Base-by-base conservation (phyloP, 495 filamentous ascomycete species). In the Jackrogersella multiformis region DNA sequence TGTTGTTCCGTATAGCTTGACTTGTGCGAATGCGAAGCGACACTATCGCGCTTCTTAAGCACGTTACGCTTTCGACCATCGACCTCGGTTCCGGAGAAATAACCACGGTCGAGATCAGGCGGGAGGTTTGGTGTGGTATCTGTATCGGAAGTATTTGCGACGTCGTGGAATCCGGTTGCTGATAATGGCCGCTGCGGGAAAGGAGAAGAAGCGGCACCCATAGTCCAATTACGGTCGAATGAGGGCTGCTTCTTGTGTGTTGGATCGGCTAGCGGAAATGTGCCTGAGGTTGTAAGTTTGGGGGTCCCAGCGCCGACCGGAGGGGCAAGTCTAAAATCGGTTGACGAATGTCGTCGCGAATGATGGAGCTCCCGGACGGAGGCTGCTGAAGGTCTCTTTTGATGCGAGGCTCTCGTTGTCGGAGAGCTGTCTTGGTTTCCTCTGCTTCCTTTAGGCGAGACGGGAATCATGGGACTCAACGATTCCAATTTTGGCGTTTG, bases 151-250 rank as follows among this genome's bases (percentile, higher is more conserved):
- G 63, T 65, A 4, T 73, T 63, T 44, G 73, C 24, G 5, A 64
- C 59, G 23, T 81, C 80, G 42, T 81, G 78, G 38, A 79, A 73
- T 7, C 81, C 82, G 9, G 81, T 74, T 2, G 84, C 83, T 5
- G 85, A 86, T 5, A 78, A 41, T 39, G 81, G 81, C 5, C 78
- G 76, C 39, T 73, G 73, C 15, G 69, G 54, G 21, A 73, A 66
- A 23, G 77, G 63, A 20, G 78, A 68, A 32, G 73, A 72, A 23
- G 80, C 82, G 64, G 77, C 77, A 20, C 89, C 88, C 77, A 94
- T 88, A 18, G 91, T 93, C 95, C 96, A 99, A 57, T 89, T 89
- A 20, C 88, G 84, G 75, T 98, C 96, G 69, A 98, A 92, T 1
- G 95, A 98, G 1, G 90, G 87, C 64, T 92, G 88, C 74, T 94